Evolutionary conservation across 2,329 filamentous ascomycete species (phyloP), one percentile per base, ranked within the genome.

Genomic region (Arthrobotrys sinensis): DNA sequence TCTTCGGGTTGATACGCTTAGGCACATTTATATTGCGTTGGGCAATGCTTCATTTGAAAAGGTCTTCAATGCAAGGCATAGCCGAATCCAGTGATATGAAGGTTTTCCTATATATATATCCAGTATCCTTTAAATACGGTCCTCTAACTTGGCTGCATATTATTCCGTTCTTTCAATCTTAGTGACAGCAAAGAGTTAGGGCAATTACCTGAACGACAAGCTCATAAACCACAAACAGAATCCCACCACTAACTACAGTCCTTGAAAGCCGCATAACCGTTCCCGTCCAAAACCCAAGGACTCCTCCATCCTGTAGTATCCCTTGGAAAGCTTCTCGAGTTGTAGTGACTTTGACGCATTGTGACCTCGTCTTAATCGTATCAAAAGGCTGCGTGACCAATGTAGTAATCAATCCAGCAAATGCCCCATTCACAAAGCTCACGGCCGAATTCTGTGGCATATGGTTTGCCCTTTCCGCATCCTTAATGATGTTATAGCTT

Each of bases 251-350:
- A 52, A 92, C 86, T 0, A 92, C 86, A 2, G 90, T 87, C 78
- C 90, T 83, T 0, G 90, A 90, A 24, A 92, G 81, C 70, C 91
- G 86, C 90, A 92, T 92, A 0, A 89, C 89, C 38, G 90, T 92
- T 0, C 90, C 90, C 75, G 87, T 89, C 90, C 90, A 92, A 78
- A 91, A 89, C 0, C 88, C 90, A 45, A 85, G 86, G 1, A 91
- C 80, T 0, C 90, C 90, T 79, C 88, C 87, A 80, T 91, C 89
- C 0, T 84, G 82, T 65, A 89, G 82, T 3, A 92, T 85, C 65
- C 86, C 87, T 63, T 83, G 85, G 2, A 90, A 85, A 0, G 90
- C 89, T 78, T 91, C 88, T 0, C 85, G 82, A 1, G 89, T 89
- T 1, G 86, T 88, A 1, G 88, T 87, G 3, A 88, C 89, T 21